These are phyloP conservation scores for Lentinula novae-zelandiae DNA, from an alignment of 1,284 basidiomycete species.

Conservation along the genomic window DNA sequence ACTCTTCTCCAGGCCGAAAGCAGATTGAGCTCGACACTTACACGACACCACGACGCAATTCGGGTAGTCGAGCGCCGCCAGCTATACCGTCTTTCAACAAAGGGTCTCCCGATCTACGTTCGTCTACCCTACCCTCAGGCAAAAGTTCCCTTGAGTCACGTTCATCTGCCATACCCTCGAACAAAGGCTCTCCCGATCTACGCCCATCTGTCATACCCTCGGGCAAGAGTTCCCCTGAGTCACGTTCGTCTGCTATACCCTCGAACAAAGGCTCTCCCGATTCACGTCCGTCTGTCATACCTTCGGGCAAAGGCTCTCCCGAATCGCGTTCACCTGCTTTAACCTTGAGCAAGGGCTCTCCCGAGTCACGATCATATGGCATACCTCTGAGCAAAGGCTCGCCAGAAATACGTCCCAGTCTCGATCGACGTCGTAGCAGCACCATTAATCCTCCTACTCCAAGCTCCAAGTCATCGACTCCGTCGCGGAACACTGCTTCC, in stretches of 20 bases:
- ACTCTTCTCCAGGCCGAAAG: constrained; percentile 60
- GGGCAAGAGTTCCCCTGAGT: not conserved
- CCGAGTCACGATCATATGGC: constrained; percentile 14
- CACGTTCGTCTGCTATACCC: constrained; percentile 33
- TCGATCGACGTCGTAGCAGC: constrained; percentile 20
- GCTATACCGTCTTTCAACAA: constrained; percentile 33
- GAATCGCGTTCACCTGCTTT: constrained; percentile 25
- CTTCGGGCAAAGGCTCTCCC: not conserved
- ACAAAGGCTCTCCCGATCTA: constrained; percentile 24
- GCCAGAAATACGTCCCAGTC: not conserved
- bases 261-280: constrained; percentile 24
- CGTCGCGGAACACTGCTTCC: constrained; percentile 10
- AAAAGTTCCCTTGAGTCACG: not conserved
- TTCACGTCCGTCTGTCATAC: constrained; percentile 12
- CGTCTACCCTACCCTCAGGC: not conserved
- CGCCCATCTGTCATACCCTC: constrained; percentile 11
- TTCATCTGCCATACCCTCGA: constrained; percentile 34
- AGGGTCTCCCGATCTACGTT: constrained; percentile 23
- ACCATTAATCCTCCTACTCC: constrained; percentile 22
- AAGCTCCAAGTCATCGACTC: constrained; percentile 22
- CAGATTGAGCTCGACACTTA: constrained; percentile 45
- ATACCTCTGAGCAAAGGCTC: not conserved
- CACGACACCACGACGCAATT: constrained; percentile 43
- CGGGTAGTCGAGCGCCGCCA: constrained; percentile 41
- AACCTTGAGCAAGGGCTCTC: constrained; percentile 25